Percentiles rank a stretch among this genome's conserved stretches.
These are phyloP conservation scores for Cordyceps pruinosa DNA, from an alignment of 2,329 filamentous ascomycete genomes.

Conservation along the genomic window DNA sequence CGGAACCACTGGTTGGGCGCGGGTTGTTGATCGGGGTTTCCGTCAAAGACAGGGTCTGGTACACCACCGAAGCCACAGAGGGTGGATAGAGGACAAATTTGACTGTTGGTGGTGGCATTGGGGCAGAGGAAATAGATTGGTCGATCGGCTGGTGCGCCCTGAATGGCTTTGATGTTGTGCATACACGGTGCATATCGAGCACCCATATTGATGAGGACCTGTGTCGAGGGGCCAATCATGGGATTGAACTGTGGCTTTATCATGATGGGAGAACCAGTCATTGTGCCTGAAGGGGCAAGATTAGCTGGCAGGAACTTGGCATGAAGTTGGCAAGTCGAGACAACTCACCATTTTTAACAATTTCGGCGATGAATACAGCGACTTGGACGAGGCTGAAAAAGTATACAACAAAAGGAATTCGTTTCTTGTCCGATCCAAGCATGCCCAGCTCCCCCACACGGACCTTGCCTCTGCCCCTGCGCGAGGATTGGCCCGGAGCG, in stretches of 20 bases:
- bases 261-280: slow-evolving; percentile 72
- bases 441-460: slow-evolving; percentile 54
- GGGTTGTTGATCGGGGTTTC: slow-evolving; percentile 41
- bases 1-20: slow-evolving; percentile 93
- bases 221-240: slow-evolving; percentile 91
- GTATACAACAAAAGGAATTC: slow-evolving; percentile 76
- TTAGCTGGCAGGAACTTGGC: neutral
- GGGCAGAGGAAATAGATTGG: slow-evolving; percentile 70
- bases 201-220: slow-evolving; percentile 94
- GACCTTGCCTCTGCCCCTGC: slow-evolving; percentile 39
- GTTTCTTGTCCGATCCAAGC: slow-evolving; percentile 47
- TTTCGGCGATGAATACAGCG: slow-evolving; percentile 79
- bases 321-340: neutral
- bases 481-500: slow-evolving; percentile 19
- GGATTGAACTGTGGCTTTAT: slow-evolving; percentile 85
- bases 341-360: slow-evolving; percentile 70
- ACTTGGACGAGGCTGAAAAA: slow-evolving; percentile 69
- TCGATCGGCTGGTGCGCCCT: slow-evolving; percentile 35
- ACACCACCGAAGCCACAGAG: slow-evolving; percentile 78
- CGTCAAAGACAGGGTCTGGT: slow-evolving; percentile 57
- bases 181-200: slow-evolving; percentile 90
- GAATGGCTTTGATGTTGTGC: slow-evolving; percentile 68
- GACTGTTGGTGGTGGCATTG: slow-evolving; percentile 58
- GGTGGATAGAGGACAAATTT: slow-evolving; percentile 64
- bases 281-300: slow-evolving; percentile 43